Evolutionary conservation across 768 basidiomycete species (phyloP), one percentile per base, ranked within the genome.

Genomic region (Rhodotorula paludigena): DNA sequence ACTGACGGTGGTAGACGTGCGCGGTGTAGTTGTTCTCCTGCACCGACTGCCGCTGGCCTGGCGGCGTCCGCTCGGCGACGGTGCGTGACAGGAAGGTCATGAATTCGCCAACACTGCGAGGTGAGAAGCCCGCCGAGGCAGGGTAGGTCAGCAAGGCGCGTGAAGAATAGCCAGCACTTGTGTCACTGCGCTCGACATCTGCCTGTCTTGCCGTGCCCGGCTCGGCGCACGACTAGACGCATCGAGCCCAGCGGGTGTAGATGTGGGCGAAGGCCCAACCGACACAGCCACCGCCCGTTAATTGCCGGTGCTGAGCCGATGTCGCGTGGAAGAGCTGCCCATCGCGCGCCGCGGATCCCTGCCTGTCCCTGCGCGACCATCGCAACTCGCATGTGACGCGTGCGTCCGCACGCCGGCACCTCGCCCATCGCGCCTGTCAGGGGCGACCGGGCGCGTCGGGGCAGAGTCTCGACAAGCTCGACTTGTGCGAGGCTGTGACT

Each of bases 51-150:
- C 96, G 84, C 79, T 92, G 89, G 25, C 91, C 92, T 67, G 86
- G 85, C 11, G 83, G 82, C 23, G 93, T 98, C 8, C 73, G 68
- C 45, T 75, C 74, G 38, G 73, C 62, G 39, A 97, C 91, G 3
- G 92, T 97, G 83, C 87, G 91, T 53, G 88, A 85, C 78, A 96
- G 88, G 83, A 98, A 98, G 33, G 85, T 83, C 85, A 98, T 84
- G 80, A 98, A 97, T 80, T 98, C 94, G 58, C 82, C 85, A 58
- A 94, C 86, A 25, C 74, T 76, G 61, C 11, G 16, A 16, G 38
- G 10, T 3, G 16, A 25, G 18, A 18, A 32, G n/a, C 28, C 10
- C 30, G 39, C 20, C 25, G 45, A 21, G 1, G 16, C 18, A 21
- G 5, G 32, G 20, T 18, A 5, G 20, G 54, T 64, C 57, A 49